These are phyloP conservation scores for Candida rishiriensis DNA, from an alignment of 805 yeast species.

Conservation along the genomic window DNA sequence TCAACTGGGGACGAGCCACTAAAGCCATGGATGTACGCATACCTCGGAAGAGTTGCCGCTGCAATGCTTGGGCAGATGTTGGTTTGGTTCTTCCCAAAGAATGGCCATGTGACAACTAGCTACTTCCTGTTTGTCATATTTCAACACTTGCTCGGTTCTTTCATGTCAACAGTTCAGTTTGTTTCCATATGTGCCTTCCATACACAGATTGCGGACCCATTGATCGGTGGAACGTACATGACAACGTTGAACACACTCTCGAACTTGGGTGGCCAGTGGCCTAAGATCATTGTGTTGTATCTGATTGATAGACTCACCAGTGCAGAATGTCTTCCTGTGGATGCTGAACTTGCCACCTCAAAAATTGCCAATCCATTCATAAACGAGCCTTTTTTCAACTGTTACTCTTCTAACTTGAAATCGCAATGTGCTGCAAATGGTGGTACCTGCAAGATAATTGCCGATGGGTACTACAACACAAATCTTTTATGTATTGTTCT, in stretches of 20 bases:
- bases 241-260: slow-evolving; percentile 89
- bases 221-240: slow-evolving; percentile 97
- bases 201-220: slow-evolving; percentile 91
- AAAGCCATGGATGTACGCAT: slow-evolving; percentile 87
- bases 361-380: slow-evolving; percentile 20
- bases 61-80: slow-evolving; percentile 73
- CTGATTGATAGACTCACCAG: slow-evolving; percentile 76
- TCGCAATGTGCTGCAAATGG: slow-evolving; percentile 46
- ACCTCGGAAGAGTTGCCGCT: slow-evolving; percentile 71
- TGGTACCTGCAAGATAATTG: slow-evolving; percentile 49
- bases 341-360: slow-evolving; percentile 1
- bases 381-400: slow-evolving; percentile 24
- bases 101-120: slow-evolving; percentile 39
- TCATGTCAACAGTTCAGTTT: slow-evolving; percentile 93
- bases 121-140: slow-evolving; percentile 71
- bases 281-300: slow-evolving; percentile 71
- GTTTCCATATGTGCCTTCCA: slow-evolving; percentile 94
- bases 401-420: slow-evolving; percentile 33
- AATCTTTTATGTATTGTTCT: slow-evolving; percentile 65
- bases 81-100: slow-evolving; percentile 66
- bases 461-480: slow-evolving; percentile 84
- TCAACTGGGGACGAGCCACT: slow-evolving; percentile 74
- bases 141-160: slow-evolving; percentile 82
- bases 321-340: slow-evolving; percentile 48
- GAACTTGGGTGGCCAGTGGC: slow-evolving; percentile 98